These are phyloP conservation scores for Penicillium canariense DNA, from an alignment of 495 filamentous ascomycete genomes.

Conservation along the genomic window DNA sequence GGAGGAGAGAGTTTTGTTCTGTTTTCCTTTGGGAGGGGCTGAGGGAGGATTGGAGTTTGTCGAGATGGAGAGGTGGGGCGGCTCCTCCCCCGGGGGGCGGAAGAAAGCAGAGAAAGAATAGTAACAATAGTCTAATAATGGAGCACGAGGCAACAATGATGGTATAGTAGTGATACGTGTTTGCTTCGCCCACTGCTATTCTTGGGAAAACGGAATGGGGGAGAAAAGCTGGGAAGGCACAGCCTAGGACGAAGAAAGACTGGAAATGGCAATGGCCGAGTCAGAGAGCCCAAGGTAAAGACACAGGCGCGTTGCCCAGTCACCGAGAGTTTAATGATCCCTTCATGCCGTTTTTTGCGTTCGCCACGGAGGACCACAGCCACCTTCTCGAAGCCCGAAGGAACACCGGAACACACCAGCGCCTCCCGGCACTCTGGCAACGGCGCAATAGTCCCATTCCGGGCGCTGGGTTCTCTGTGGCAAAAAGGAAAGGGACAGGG, in stretches of 20 bases:
- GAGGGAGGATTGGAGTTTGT: neutral
- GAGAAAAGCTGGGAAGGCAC: neutral
- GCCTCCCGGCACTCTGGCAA: constrained; percentile 21
- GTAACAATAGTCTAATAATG: constrained; percentile 1
- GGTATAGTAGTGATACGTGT: neutral
- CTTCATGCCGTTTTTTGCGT: constrained; percentile 6
- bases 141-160: neutral
- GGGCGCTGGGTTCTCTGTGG: constrained; percentile 12
- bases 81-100: neutral
- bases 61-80: neutral
- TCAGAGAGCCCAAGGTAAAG: neutral
- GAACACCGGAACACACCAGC: constrained; percentile 21
- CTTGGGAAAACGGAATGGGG: neutral
- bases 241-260: neutral
- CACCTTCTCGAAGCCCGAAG: constrained; percentile 26
- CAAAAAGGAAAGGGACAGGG: neutral
- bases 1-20: constrained; percentile 1
- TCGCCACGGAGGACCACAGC: neutral
- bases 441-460: constrained; percentile 20
- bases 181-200: neutral
- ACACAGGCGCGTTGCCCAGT: neutral
- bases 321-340: constrained; percentile 13
- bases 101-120: neutral
- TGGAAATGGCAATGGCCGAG: neutral
- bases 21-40: neutral